A percentile compares a stretch with the other conserved stretches of the same genome.
Evolutionary conservation across 2,329 filamentous ascomycete species (phyloP).

Genomic region (Monascus ruber): DNA sequence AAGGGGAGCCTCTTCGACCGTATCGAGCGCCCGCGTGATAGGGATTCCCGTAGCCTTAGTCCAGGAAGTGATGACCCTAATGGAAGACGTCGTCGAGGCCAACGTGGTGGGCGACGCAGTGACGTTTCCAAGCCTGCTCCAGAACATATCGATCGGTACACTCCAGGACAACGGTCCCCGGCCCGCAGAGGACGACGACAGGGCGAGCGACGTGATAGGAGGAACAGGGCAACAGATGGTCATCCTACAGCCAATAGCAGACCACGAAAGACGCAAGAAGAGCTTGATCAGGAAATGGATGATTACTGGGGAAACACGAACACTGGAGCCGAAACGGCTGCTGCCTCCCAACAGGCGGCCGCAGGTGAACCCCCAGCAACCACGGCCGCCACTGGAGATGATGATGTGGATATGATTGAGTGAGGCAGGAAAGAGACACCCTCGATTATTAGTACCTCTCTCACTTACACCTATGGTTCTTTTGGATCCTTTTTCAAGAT

Average conservation of each 20-base stretch:
- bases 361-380: constrained; percentile 17
- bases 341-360: constrained; percentile 12
- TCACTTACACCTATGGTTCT: not conserved
- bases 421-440: constrained; percentile 16
- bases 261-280: constrained; percentile 75
- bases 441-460: not conserved
- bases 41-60: constrained; percentile 32
- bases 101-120: constrained; percentile 40
- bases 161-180: constrained; percentile 48
- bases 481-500: not conserved
- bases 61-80: constrained; percentile 24
- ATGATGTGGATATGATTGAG: constrained; percentile 64
- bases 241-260: constrained; percentile 42
- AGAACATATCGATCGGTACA: constrained; percentile 66
- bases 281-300: constrained; percentile 93
- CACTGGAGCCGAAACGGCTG: constrained; percentile 28
- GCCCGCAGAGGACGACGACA: constrained; percentile 37
- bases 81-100: constrained; percentile 18
- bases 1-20: constrained; percentile 55
- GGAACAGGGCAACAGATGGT: constrained; percentile 18
- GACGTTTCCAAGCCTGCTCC: constrained; percentile 45
- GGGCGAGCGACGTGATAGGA: constrained; percentile 32
- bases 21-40: constrained; percentile 37
- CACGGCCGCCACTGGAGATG: constrained; percentile 26
- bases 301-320: constrained; percentile 63